phyloP scores from a whole-genome alignment of 1,284 basidiomycete species.

The Athelia sp. region DNA sequence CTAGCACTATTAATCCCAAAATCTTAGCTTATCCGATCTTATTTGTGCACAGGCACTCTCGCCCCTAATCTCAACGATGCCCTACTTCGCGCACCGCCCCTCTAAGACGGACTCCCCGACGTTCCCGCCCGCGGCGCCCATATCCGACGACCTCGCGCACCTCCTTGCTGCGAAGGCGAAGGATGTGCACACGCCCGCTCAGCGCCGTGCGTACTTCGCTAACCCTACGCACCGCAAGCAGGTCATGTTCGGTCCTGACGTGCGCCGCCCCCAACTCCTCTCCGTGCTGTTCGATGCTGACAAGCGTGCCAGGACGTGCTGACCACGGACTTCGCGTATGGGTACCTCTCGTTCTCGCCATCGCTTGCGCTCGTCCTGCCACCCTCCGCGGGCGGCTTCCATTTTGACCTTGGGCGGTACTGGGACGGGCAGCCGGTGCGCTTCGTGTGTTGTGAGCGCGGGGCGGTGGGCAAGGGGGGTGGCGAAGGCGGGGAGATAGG shows the following conservation, averaged over 20 bases:
- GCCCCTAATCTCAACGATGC: constrained; percentile 85
- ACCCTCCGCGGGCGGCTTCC: constrained; percentile 46
- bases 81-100: constrained; percentile 60
- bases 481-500: constrained; percentile 35
- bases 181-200: constrained; percentile 31
- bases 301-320: too few relatives aligned
- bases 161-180: constrained; percentile 32
- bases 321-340: constrained; percentile 74
- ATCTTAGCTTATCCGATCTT: too few relatives aligned
- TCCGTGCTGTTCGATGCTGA: too few relatives aligned
- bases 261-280: constrained; percentile 28
- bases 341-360: constrained; percentile 69
- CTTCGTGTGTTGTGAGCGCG: constrained; percentile 76
- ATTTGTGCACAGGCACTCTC: constrained; percentile 60
- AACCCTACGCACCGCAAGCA: constrained; percentile 43
- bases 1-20: too few relatives aligned
- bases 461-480: constrained; percentile 19
- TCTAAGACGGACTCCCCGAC: constrained; percentile 15
- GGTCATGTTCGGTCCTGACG: constrained; percentile 49
- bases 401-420: constrained; percentile 78
- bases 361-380: constrained; percentile 67
- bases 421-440: constrained; percentile 90
- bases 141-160: constrained; percentile 49
- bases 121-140: constrained; percentile 44
- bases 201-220: constrained; percentile 60